These are phyloP conservation scores for Stemphylium vesicarium DNA, from an alignment of 2,329 filamentous ascomycete genomes.

Conservation along the genomic window DNA sequence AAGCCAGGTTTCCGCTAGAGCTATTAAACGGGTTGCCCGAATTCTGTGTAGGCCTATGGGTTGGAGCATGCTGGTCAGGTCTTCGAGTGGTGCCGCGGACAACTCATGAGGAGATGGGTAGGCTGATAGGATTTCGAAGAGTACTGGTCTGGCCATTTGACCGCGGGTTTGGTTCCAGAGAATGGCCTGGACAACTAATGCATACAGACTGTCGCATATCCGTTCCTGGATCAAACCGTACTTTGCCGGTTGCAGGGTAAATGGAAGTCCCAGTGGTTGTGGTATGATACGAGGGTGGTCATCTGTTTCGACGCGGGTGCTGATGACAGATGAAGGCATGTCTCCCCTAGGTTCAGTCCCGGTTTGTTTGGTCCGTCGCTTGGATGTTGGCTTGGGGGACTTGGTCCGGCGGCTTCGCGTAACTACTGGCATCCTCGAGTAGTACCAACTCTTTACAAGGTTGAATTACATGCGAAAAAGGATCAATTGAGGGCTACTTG, in stretches of 20 bases:
- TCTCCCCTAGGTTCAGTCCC: slow-evolving; percentile 7
- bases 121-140: slow-evolving; percentile 69
- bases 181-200: slow-evolving; percentile 79
- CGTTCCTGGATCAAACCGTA: slow-evolving; percentile 89
- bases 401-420: slow-evolving; percentile 1
- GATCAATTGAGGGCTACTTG: neutral
- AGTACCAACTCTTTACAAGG: neutral
- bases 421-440: neutral
- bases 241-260: slow-evolving; percentile 27
- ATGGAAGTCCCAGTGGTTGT: slow-evolving; percentile 27
- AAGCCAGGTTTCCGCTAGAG: slow-evolving; percentile 73
- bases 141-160: slow-evolving; percentile 74
- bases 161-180: slow-evolving; percentile 85
- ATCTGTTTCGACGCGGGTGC: slow-evolving; percentile 17
- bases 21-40: slow-evolving; percentile 71
- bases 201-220: slow-evolving; percentile 76
- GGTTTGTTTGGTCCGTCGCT: neutral
- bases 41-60: slow-evolving; percentile 38
- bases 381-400: neutral
- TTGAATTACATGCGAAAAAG: neutral
- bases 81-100: slow-evolving; percentile 45
- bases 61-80: slow-evolving; percentile 29
- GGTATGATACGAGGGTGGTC: slow-evolving; percentile 15
- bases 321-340: neutral
- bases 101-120: slow-evolving; percentile 73